Evolutionary conservation across 495 filamentous ascomycete species (phyloP), one percentile per base, ranked within the genome.

Genomic region (Lasiosphaeria ovina): DNA sequence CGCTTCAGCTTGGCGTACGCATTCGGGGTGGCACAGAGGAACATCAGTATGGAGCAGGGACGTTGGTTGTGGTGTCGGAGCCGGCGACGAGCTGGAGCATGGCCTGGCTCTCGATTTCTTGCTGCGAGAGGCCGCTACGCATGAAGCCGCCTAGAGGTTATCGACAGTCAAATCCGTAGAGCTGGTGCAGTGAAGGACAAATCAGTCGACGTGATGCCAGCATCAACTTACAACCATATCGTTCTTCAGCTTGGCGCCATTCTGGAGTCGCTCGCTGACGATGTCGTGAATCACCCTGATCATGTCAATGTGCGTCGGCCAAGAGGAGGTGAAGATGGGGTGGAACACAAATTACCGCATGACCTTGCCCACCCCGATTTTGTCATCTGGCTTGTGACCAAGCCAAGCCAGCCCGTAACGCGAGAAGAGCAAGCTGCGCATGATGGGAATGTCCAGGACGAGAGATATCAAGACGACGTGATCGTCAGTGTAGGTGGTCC

Each of bases 41-140:
- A 80, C 38, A 77, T 65, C 52, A 88, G 70, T 50, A 82, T 72
- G 1, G 74, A 76, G 49, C 79, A 77, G 62, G 79, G 12, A 79
- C 78, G 1, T 82, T 85, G 0, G 83, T 80, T 0, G 84, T 86
- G n/a, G 85, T 88, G 57, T 90, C 87, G 4, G 84, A 81, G 6
- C 85, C 86, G 1, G 87, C 87, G 3, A 87, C 69, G 36, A 75
- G 74, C 62, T 77, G 73, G n/a, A 80, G 66, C 12, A 74, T 53
- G 45, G 69, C 72, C 61, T 81, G 51, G 77, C 65, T n/a, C 48
- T 70, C 64, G 60, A 63, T 67, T 54, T 75, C 63, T 58, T 62
- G 65, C 12, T 59, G 62, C 6, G 62, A 64, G 44, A 74, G 52
- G 3, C 69, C 70, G 34, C 69, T 55, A 7, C 64, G 65, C 10